Conservation (phyloP, 352 stramenopile genomes). For the Phytophthora rubi region DNA sequence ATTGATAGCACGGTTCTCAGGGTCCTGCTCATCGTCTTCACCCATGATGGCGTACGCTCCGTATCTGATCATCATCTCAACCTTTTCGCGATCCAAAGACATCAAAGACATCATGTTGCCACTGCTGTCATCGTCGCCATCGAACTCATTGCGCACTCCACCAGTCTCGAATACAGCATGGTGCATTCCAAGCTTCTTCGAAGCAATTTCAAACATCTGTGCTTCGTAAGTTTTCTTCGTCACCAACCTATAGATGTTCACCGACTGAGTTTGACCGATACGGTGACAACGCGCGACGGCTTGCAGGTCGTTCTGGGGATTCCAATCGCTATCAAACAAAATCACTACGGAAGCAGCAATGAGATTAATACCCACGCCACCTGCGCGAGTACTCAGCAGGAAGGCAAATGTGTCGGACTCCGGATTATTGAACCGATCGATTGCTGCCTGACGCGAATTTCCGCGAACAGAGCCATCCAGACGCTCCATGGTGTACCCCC, state of each 20-base stretch:
- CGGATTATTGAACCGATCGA: constrained; percentile 98
- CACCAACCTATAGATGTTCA: constrained; percentile 99
- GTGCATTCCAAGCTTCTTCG: constrained; percentile 98
- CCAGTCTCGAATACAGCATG: constrained; percentile 98
- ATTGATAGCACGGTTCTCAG: constrained; percentile 89
- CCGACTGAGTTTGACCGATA: constrained; percentile 99
- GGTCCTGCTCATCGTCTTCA: constrained; percentile 95
- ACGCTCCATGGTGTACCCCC: constrained; percentile 91
- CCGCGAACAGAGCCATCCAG: constrained; percentile 97
- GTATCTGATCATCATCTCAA: constrained; percentile 98
- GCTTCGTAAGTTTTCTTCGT: constrained; percentile 99
- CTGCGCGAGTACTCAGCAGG: constrained; percentile 94
- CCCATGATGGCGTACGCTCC: constrained; percentile 98
- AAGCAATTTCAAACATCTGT: constrained; percentile 99
- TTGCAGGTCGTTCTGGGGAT: constrained; percentile 99
- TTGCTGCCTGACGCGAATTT: constrained; percentile 97
- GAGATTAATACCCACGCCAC: constrained; percentile 98
- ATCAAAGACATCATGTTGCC: constrained; percentile 93
- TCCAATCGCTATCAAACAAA: constrained; percentile 97
- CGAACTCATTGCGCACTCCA: constrained; percentile 92
- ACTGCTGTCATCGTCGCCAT: constrained; percentile 93
- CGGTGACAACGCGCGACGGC: constrained; percentile 98
- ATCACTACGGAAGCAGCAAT: constrained; percentile 90
- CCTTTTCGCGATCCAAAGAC: constrained; percentile 97
- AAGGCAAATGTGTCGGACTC: constrained; percentile 97